These are phyloP conservation scores for Withania somnifera DNA, from an alignment of 305 asterid species.

Conservation along the genomic window DNA sequence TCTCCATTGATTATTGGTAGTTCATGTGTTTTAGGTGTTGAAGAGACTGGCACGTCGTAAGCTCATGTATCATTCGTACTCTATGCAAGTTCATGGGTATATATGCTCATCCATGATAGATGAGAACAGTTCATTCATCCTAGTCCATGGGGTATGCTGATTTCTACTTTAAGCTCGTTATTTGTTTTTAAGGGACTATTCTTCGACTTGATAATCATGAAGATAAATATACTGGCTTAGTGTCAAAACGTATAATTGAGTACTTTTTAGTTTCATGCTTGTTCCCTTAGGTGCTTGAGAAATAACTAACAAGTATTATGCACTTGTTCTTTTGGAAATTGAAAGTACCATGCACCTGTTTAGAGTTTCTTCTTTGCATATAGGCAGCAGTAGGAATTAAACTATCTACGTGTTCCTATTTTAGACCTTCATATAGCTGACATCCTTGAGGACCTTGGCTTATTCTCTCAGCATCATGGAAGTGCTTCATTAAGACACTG, in stretches of 20 bases:
- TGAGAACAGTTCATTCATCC: conserved; percentile 52
- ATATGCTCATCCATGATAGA: conserved; percentile 54
- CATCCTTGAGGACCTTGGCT: conserved; percentile 2
- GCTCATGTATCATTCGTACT: conserved; percentile 77
- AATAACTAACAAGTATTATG: not conserved
- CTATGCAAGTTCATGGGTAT: conserved; percentile 93
- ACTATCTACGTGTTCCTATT: not conserved
- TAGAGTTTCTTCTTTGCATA: not conserved
- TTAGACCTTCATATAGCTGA: not conserved
- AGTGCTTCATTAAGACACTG: conserved; percentile 89
- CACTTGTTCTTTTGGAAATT: no score
- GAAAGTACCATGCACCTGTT: not conserved
- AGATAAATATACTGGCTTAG: not conserved
- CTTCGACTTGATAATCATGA: not conserved
- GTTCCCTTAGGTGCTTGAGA: not conserved
- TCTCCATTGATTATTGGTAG: not conserved
- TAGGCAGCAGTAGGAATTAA: not conserved
- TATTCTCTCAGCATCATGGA: conserved; percentile 63
- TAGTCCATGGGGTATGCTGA: conserved; percentile 77
- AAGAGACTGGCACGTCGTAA: conserved; percentile 63
- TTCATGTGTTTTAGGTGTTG: conserved; percentile 43
- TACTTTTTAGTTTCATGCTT: not conserved
- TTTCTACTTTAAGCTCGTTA: not conserved
- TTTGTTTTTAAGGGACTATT: not conserved
- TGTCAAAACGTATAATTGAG: not conserved